A percentile compares a stretch with the other conserved stretches of the same genome.
These are phyloP conservation scores for Colletotrichum filicis DNA, from an alignment of 2,329 filamentous ascomycete genomes.

Conservation along the genomic window DNA sequence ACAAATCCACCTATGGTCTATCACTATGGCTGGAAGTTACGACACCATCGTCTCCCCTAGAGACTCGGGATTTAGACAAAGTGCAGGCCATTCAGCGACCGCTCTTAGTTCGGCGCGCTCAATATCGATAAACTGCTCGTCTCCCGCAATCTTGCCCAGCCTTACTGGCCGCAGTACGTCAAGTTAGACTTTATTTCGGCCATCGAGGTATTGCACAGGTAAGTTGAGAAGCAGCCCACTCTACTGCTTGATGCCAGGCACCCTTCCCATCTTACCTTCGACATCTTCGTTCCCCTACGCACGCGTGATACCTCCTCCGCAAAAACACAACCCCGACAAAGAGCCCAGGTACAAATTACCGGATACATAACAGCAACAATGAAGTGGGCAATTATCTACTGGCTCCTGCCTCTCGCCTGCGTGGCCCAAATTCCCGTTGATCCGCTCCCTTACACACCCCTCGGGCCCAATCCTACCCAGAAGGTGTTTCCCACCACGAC, in stretches of 20 bases:
- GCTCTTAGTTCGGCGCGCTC: not conserved
- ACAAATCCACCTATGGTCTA: too few species aligned
- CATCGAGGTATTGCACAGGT: not conserved
- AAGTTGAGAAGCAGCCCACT: not conserved
- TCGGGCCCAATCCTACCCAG: too few species aligned
- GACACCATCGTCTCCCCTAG: too few species aligned
- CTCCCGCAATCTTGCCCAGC: not conserved
- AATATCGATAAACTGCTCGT: rapidly evolving
- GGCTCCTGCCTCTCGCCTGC: not conserved
- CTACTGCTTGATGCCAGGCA: not conserved
- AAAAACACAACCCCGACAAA: not conserved
- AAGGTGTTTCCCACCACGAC: too few species aligned
- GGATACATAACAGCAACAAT: not conserved
- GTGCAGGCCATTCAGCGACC: too few species aligned
- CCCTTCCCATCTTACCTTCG: not conserved
- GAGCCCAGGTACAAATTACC: not conserved
- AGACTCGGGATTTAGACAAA: too few species aligned
- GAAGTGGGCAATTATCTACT: not conserved
- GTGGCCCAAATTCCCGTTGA: not conserved
- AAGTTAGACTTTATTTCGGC: not conserved
- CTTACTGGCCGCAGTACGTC: not conserved
- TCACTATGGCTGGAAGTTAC: too few species aligned
- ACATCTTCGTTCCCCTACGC: not conserved
- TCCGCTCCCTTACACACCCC: too few species aligned
- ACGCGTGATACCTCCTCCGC: not conserved